Conservation (phyloP, 2,329 filamentous ascomycete genomes). For the Pseudocercospora macadamiae region DNA sequence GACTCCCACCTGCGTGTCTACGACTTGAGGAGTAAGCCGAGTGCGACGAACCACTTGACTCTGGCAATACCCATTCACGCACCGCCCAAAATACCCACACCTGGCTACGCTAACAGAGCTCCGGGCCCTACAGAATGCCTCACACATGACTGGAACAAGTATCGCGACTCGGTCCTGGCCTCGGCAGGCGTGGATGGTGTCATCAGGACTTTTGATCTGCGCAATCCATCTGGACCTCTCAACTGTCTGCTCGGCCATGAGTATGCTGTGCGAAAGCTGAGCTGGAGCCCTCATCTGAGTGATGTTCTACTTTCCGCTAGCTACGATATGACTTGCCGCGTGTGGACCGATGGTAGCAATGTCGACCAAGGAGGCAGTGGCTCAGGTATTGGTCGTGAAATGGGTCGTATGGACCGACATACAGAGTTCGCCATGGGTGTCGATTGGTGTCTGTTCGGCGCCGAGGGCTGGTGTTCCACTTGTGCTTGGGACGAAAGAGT, state of each 20-base stretch:
- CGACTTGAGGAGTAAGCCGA: slow-evolving; percentile 84
- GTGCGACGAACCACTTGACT: slow-evolving; percentile 84
- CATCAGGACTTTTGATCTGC: slow-evolving; percentile 88
- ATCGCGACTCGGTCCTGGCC: slow-evolving; percentile 80
- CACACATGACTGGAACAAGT: slow-evolving; percentile 99
- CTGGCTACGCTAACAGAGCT: slow-evolving; percentile 44
- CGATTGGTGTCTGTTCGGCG: slow-evolving; percentile 97
- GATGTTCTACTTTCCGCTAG: slow-evolving; percentile 86
- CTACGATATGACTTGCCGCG: slow-evolving; percentile 96
- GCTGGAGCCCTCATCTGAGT: slow-evolving; percentile 92
- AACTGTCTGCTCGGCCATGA: slow-evolving; percentile 80
- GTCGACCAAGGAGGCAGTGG: slow-evolving; percentile 46
- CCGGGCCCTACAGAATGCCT: slow-evolving; percentile 77
- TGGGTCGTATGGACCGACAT: slow-evolving; percentile 87
- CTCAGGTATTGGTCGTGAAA: slow-evolving; percentile 55
- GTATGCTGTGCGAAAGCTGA: slow-evolving; percentile 82
- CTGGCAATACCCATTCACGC: slow-evolving; percentile 82
- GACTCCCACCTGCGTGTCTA: slow-evolving; percentile 90
- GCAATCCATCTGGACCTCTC: slow-evolving; percentile 74
- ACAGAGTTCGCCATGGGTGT: slow-evolving; percentile 96
- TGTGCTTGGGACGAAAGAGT: slow-evolving; percentile 93
- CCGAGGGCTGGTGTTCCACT: slow-evolving; percentile 92
- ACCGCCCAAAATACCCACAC: slow-evolving; percentile 56
- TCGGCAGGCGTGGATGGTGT: slow-evolving; percentile 86
- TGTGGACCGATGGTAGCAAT: slow-evolving; percentile 83